These are phyloP conservation scores for Cochlearia excelsa DNA, from an alignment of 345 rosid species.

Conservation along the genomic window DNA sequence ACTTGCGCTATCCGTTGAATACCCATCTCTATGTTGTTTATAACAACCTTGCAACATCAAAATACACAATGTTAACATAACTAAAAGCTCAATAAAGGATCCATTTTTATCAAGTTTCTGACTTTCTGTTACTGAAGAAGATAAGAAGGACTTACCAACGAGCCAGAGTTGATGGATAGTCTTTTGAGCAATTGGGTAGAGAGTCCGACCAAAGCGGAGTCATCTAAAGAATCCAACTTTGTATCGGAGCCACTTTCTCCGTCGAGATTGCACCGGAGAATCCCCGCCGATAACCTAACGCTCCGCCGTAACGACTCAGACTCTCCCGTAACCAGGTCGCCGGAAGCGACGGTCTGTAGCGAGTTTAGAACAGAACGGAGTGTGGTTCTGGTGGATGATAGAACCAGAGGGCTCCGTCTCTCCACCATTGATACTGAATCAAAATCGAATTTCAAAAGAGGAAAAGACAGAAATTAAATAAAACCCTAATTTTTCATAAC, in stretches of 20 bases:
- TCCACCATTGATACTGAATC: constrained; percentile 46
- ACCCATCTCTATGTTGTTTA: constrained; percentile 54
- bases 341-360: constrained; percentile 30
- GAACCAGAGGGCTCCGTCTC: constrained; percentile 78
- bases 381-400: constrained; percentile 68
- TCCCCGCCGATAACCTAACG: constrained; percentile 56
- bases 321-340: constrained; percentile 17
- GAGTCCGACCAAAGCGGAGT: constrained; percentile 62
- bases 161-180: constrained; percentile 64
- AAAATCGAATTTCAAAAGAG: constrained; percentile 1
- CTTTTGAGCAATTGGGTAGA: constrained; percentile 63
- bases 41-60: constrained; percentile 45
- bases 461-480: background rate
- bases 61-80: constrained; percentile 3
- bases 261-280: constrained; percentile 50
- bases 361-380: constrained; percentile 56
- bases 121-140: background rate
- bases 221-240: constrained; percentile 51
- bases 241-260: constrained; percentile 33
- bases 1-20: constrained; percentile 58
- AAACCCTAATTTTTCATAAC: constrained; percentile 13
- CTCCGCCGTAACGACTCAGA: constrained; percentile 20
- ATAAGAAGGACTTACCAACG: constrained; percentile 53
- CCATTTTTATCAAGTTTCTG: background rate
- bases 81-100: background rate